A percentile compares a stretch with the other conserved stretches of the same genome.
Conservation (phyloP, 2,329 filamentous ascomycete species). For the Aspergillus fructus region DNA sequence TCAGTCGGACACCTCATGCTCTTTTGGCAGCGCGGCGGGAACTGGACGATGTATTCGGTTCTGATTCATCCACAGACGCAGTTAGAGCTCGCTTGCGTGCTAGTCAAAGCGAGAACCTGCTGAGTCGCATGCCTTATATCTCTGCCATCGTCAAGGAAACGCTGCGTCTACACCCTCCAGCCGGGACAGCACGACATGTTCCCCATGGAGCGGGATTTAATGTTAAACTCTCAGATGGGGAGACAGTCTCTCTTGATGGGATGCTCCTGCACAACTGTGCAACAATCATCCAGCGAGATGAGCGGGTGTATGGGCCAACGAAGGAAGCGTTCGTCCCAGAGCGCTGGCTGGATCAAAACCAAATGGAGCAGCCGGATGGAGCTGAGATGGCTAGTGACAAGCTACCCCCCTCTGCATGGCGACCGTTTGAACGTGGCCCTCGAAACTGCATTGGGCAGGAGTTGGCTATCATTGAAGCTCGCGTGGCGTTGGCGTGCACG, state of each 20-base stretch:
- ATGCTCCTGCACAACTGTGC: constrained; percentile 14
- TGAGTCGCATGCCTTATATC: constrained; percentile 51
- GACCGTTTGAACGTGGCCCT: constrained; percentile 49
- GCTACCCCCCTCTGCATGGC: constrained; percentile 41
- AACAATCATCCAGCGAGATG: constrained; percentile 20
- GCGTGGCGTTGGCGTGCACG: constrained; percentile 1
- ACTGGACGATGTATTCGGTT: constrained; percentile 54
- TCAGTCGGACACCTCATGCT: constrained; percentile 21
- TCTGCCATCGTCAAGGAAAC: constrained; percentile 56
- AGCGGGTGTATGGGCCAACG: constrained; percentile 15
- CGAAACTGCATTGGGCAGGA: constrained; percentile 51
- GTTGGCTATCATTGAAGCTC: constrained; percentile 45
- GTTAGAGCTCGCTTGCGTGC: constrained; percentile 28
- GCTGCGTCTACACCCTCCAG: constrained; percentile 52
- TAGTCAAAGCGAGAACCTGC: constrained; percentile 43
- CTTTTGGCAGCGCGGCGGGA: constrained; percentile 47
- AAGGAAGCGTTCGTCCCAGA: constrained; percentile 35
- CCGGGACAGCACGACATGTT: constrained; percentile 14
- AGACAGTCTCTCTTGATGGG: constrained; percentile 10
- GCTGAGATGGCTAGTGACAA: too few relatives aligned
- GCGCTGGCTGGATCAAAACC: constrained; percentile 31
- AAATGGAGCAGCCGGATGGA: too few relatives aligned
- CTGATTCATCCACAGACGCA: constrained; percentile 29
- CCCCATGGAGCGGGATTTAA: constrained; percentile 10
- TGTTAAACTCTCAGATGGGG: constrained; percentile 8